Base-by-base conservation (phyloP, 805 yeast genomes). In the Candida michaelii region DNA sequence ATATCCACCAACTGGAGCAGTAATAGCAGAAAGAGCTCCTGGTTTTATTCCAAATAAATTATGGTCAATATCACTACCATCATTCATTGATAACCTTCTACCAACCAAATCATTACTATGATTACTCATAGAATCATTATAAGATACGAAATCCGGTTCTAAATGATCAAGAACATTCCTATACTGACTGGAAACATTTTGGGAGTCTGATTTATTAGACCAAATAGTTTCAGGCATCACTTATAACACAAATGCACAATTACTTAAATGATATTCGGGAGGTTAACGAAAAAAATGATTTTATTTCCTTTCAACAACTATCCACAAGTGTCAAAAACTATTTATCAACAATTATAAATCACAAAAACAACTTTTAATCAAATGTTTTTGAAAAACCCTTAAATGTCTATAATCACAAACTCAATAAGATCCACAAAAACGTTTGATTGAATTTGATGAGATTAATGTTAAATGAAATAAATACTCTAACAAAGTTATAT, bases 31-130 rank as follows among this genome's bases (percentile, higher is more conserved):
- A 19, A 74, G 55, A 1, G 79, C 63, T 8, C 77, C 78, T 45
- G 68, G 65, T 49, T 69, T 73, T 48, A 71, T 60, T n/a, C 76
- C 78, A 54, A 75, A 74, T 29, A 61, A 60, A 45, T 66, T 75
- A n/a, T 45, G 34, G 17, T 46, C 52, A n/a, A 65, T 62, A 39
- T 73, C 79, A 33, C 75, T 62, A n/a, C 64, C 66, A 43, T 66
- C 74, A 39, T 63, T 60, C 47, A 65, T 62, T 5, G 77, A 71
- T 44, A 70, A 63, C 40, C 73, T 60, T 48, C 77, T 60, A 16
- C 52, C 54, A 16, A 33, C 42, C 39, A 41, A 41, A 18, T 43
- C 45, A 29, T 44, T 41, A 5, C 42, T 40, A 3, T 13, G 27
- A 18, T 39, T 30, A 7, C 46, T 47, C 9, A 48, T 36, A 10